Evolutionary conservation across 495 filamentous ascomycete species (phyloP).

Genomic region (Aspergillus affinis): DNA sequence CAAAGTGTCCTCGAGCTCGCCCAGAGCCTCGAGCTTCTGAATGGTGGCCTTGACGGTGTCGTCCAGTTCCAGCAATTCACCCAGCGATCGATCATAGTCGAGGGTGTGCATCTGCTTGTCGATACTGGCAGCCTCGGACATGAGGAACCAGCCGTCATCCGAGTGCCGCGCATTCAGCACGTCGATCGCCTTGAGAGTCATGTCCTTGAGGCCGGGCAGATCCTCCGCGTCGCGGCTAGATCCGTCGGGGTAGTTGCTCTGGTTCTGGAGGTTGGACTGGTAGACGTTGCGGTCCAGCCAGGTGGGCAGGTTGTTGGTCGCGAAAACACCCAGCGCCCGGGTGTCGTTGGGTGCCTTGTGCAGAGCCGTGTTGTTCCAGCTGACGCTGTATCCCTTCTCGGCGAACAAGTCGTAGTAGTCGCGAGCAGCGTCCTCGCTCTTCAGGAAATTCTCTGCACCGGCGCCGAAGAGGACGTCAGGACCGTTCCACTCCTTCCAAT

Average conservation of each 20-base stretch:
- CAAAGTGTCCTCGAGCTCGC: slow-evolving; percentile 62
- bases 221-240: slow-evolving; percentile 57
- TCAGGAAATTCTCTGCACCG: slow-evolving; percentile 69
- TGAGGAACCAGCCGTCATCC: slow-evolving; percentile 72
- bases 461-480: slow-evolving; percentile 73
- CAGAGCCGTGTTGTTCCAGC: slow-evolving; percentile 65
- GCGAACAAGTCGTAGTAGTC: slow-evolving; percentile 69
- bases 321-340: slow-evolving; percentile 69
- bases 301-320: slow-evolving; percentile 61
- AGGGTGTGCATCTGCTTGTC: slow-evolving; percentile 79
- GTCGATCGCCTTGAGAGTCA: slow-evolving; percentile 77
- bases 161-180: slow-evolving; percentile 60
- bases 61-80: slow-evolving; percentile 74
- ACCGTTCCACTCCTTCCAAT: slow-evolving; percentile 65
- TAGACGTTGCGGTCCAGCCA: slow-evolving; percentile 77
- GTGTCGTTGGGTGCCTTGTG: slow-evolving; percentile 46
- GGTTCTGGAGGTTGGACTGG: slow-evolving; percentile 55
- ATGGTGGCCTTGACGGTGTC: slow-evolving; percentile 70
- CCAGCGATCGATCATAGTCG: slow-evolving; percentile 73
- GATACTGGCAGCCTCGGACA: slow-evolving; percentile 73
- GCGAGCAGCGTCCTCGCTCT: slow-evolving; percentile 38
- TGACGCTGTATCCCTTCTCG: slow-evolving; percentile 63
- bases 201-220: slow-evolving; percentile 73
- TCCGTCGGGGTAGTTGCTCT: slow-evolving; percentile 63
- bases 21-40: slow-evolving; percentile 54